Base-by-base conservation (phyloP, 78 protist species). In the Bigelowiella natans region DNA sequence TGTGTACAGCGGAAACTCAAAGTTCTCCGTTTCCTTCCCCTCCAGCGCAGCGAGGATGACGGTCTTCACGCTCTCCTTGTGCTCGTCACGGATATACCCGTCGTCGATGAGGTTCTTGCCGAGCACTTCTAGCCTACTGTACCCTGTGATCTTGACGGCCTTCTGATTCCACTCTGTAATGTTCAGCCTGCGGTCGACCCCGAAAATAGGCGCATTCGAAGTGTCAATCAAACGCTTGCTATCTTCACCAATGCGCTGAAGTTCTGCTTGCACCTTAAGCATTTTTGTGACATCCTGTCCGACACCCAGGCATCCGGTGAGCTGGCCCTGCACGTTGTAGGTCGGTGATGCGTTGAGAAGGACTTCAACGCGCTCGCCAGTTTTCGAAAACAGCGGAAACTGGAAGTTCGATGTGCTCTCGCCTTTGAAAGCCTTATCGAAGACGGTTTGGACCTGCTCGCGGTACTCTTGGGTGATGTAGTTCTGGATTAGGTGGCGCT, bases 1-100 rank as follows among this genome's bases (percentile, higher is more conserved):
- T 31, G 88, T 85, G 88, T 3, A 85, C 39, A 85, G 88, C 88
- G 88, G 88, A 40, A 85, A 85, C 88, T 85, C 88, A 2, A 85
- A 85, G 88, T 85, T 85, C 31, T 39, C 88, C 36, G 88, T 85
- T 1, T 85, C 88, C 39, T 85, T 36, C 39, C 88, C 88, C 39
- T 1, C 31, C 36, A 85, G 88, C 40, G 88, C 88, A 0, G n/a
- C n/a, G 11, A n/a, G 3, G 36, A 85, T 31, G 39, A 85, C 88
- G 36, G 37, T 36, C 31, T 0, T 40, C 31, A 85, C 88, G 1
- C 73, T 28, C 1, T 31, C 88, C 0, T 18, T 39, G 40, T 85
- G 1, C 39, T 85, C 40, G 7, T 39, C 37, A 0, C 2, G 1
- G 28, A 85, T 85, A 40, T 51, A 51, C n/a, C n/a, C n/a, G 82